phyloP scores from a whole-genome alignment of 352 stramenopile genomes.

The Pythium diclinum region DNA sequence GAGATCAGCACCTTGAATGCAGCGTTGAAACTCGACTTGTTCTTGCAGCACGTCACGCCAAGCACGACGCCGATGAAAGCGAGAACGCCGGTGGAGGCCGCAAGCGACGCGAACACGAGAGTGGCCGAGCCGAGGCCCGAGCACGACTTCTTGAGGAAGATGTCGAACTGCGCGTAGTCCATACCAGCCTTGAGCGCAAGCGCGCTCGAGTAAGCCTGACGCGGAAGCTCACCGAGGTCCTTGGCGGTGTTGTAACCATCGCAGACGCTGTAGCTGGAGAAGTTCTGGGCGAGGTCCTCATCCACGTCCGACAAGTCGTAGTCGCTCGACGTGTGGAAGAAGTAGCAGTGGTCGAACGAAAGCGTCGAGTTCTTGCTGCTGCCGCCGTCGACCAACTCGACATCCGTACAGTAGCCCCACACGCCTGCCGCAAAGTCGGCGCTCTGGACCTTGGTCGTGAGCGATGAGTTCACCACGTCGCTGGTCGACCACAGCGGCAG shows the following conservation, averaged over 20 bases:
- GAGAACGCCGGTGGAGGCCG: constrained; percentile 36
- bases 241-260: constrained; percentile 44
- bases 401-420: constrained; percentile 66
- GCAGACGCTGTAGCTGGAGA: constrained; percentile 56
- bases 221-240: constrained; percentile 26
- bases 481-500: constrained; percentile 68
- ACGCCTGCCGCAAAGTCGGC: constrained; percentile 56
- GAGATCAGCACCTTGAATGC: constrained; percentile 42
- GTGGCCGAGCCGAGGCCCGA: constrained; percentile 41
- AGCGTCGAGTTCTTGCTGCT: constrained; percentile 27
- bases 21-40: constrained; percentile 53
- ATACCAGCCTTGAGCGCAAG: constrained; percentile 46
- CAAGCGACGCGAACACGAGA: constrained; percentile 45
- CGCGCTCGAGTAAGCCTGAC: constrained; percentile 32
- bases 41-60: constrained; percentile 72
- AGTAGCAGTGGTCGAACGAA: constrained; percentile 65
- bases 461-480: constrained; percentile 38
- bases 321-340: constrained; percentile 65
- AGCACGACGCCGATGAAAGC: constrained; percentile 52
- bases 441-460: constrained; percentile 31
- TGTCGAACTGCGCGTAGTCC: constrained; percentile 45
- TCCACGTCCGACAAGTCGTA: constrained; percentile 41
- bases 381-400: constrained; percentile 34
- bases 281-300: constrained; percentile 39
- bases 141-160: constrained; percentile 65